These are phyloP conservation scores for Rhodotorula sp. DNA, from an alignment of 1,284 basidiomycete species.

Conservation along the genomic window DNA sequence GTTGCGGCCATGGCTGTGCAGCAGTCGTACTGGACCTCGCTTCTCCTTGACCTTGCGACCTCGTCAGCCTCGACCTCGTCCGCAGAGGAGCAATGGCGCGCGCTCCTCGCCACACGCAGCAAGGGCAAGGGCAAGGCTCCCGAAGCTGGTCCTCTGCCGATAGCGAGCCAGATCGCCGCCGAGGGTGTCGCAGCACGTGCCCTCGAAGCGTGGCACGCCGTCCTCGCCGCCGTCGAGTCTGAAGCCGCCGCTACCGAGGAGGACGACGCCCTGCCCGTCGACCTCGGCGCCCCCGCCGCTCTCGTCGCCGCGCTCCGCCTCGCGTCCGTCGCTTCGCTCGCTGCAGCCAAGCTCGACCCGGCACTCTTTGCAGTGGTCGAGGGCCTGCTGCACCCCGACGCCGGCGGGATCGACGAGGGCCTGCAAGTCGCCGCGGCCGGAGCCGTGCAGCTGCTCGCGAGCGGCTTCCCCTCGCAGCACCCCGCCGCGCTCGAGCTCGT, in stretches of 20 bases:
- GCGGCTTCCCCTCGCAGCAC: background rate
- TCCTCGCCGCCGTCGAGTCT: constrained; percentile 12
- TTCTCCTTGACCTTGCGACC: background rate
- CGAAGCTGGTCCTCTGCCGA: background rate
- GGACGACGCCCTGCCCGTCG: background rate
- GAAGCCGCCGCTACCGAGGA: background rate
- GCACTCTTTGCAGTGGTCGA: constrained; percentile 10
- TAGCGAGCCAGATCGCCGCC: background rate
- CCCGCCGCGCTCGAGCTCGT: background rate
- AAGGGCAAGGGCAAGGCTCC: background rate
- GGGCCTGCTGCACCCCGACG: constrained; percentile 20
- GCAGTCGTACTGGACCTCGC: constrained; percentile 54
- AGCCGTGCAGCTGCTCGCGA: constrained; percentile 5
- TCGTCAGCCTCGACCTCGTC: background rate
- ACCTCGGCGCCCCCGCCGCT: background rate
- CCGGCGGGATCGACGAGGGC: constrained; percentile 4
- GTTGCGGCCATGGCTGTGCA: constrained; percentile 81
- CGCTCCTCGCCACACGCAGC: background rate
- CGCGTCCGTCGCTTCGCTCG: background rate
- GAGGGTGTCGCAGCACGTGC: constrained; percentile 5
- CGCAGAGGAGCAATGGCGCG: background rate
- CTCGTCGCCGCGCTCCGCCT: constrained; percentile 2
- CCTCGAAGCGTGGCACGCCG: constrained; percentile 16
- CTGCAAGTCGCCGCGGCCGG: constrained; percentile 16
- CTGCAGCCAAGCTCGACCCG: background rate